phyloP scores from a whole-genome alignment of 169 alveolate species.

The Besnoitia besnoiti region DNA sequence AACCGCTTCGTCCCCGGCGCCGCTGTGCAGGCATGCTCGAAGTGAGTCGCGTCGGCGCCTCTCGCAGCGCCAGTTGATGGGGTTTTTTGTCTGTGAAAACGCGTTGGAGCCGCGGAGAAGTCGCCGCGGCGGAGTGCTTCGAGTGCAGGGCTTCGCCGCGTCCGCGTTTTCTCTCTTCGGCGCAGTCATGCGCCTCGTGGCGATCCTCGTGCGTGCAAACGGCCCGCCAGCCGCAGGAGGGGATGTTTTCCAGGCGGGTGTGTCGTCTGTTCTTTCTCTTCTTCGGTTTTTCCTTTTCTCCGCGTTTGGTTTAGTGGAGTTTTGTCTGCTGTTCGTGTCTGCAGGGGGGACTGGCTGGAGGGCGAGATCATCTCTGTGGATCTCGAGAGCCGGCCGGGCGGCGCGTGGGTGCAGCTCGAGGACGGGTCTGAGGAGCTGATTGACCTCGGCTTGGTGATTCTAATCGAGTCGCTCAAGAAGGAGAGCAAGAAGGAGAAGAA shows the following conservation, averaged over 20 bases:
- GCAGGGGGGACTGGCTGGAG: slow-evolving; percentile 69
- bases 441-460: slow-evolving; percentile 56
- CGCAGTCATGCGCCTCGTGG: no score
- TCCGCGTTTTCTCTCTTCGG: no score
- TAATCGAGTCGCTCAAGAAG: background rate
- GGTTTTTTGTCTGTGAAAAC: background rate
- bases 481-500: slow-evolving; percentile 16
- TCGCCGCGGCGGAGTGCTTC: background rate
- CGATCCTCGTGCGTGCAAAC: no score
- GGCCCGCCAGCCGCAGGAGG: background rate
- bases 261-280: background rate
- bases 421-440: slow-evolving; percentile 54
- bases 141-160: no score
- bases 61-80: no score
- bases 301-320: background rate
- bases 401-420: slow-evolving; percentile 44
- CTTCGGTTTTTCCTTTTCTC: background rate
- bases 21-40: slow-evolving; percentile 61
- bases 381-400: slow-evolving; percentile 1
- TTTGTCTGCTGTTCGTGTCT: background rate
- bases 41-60: background rate
- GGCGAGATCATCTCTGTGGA: slow-evolving; percentile 41
- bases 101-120: no score
- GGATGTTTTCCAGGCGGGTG: background rate
- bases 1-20: slow-evolving; percentile 59